A percentile compares a stretch with the other conserved stretches of the same genome.
These are phyloP conservation scores for Tricholoma hemisulphureum DNA, from an alignment of 768 basidiomycete species.

Conservation along the genomic window DNA sequence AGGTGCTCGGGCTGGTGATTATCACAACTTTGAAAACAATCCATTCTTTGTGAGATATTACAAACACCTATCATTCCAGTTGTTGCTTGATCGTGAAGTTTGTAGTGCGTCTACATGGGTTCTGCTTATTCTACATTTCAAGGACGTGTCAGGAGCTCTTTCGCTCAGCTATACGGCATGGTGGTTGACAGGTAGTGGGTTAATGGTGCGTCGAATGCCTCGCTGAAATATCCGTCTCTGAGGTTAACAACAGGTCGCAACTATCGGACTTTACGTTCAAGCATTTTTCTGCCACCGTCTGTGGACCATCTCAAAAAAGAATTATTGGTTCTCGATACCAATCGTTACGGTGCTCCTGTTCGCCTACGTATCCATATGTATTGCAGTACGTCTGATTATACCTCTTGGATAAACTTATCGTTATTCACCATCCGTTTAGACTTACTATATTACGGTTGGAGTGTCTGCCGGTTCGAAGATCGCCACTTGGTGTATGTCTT, in stretches of 20 bases:
- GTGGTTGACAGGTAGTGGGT: constrained; percentile 30
- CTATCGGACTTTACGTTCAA: constrained; percentile 33
- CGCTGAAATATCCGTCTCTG: background rate
- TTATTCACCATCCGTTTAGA: constrained; percentile 11
- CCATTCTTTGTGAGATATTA: constrained; percentile 27
- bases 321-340: constrained; percentile 21
- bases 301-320: constrained; percentile 25
- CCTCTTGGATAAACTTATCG: background rate
- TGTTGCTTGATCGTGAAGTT: constrained; percentile 17
- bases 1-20: constrained; percentile 24
- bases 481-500: constrained; percentile 27
- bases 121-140: constrained; percentile 25
- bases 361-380: constrained; percentile 24
- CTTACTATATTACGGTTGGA: constrained; percentile 25
- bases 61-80: background rate
- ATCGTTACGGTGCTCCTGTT: constrained; percentile 23
- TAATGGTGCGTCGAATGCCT: constrained; percentile 23
- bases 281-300: constrained; percentile 31
- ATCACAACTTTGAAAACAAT: constrained; percentile 30
- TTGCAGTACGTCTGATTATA: constrained; percentile 26
- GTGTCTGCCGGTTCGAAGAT: constrained; percentile 15
- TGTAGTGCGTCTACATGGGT: constrained; percentile 24
- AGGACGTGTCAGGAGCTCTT: constrained; percentile 27
- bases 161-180: constrained; percentile 29
- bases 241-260: constrained; percentile 22